These are phyloP conservation scores for Aphanocladium album DNA, from an alignment of 2,329 filamentous ascomycete genomes.

Conservation along the genomic window DNA sequence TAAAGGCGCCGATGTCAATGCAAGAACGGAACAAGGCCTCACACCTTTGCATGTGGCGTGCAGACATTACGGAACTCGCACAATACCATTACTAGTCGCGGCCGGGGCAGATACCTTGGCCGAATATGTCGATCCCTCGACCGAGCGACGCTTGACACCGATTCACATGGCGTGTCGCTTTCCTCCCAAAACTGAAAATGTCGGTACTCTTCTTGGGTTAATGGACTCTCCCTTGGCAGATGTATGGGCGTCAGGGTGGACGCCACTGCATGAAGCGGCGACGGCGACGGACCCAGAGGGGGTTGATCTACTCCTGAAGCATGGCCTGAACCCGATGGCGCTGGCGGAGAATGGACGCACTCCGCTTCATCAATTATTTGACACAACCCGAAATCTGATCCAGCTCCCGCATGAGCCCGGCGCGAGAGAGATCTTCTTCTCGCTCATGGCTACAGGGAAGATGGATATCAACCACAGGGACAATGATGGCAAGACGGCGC, in stretches of 20 bases:
- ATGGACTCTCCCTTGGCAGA: neutral
- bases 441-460: neutral
- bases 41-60: neutral
- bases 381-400: too few species aligned
- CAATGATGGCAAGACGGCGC: neutral
- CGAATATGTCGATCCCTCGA: neutral
- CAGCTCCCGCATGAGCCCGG: neutral
- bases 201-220: neutral
- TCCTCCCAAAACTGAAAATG: too few species aligned
- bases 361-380: neutral
- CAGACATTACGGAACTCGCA: too few species aligned
- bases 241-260: neutral
- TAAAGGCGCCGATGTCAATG: neutral
- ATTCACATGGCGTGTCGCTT: neutral
- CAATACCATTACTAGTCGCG: neutral
- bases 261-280: conserved; percentile 3
- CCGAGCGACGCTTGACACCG: neutral
- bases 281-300: neutral
- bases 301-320: neutral
- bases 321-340: neutral
- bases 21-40: neutral
- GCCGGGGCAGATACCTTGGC: neutral
- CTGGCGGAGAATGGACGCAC: neutral
- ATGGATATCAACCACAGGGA: conserved; percentile 4
- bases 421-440: neutral